phyloP scores from a whole-genome alignment of 2,329 filamentous ascomycete genomes.

The Parastagonospora avenae region DNA sequence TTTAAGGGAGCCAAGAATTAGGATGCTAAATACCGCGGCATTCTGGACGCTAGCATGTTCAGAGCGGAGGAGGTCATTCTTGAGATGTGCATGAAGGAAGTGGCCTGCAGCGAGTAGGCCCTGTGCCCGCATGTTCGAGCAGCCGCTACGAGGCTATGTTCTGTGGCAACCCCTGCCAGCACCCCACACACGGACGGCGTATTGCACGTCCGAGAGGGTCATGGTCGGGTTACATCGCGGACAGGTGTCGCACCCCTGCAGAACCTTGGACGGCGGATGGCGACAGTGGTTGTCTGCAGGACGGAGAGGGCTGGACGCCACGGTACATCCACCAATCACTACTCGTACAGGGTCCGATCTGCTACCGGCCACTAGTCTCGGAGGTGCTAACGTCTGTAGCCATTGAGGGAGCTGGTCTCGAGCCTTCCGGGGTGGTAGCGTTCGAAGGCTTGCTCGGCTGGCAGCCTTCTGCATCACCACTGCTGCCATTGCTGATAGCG shows the following conservation, averaged over 20 bases:
- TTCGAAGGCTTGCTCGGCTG: slow-evolving; percentile 32
- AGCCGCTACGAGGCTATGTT: slow-evolving; percentile 40
- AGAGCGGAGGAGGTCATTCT: slow-evolving; percentile 36
- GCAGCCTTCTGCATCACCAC: slow-evolving; percentile 31
- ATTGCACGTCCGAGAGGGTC: slow-evolving; percentile 34
- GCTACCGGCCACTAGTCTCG: slow-evolving; percentile 42
- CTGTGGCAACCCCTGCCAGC: slow-evolving; percentile 40
- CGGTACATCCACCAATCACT: slow-evolving; percentile 33
- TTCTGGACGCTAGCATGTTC: slow-evolving; percentile 39
- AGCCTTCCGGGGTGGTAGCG: slow-evolving; percentile 20
- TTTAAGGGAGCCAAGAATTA: slow-evolving; percentile 36
- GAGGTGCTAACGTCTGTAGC: slow-evolving; percentile 34
- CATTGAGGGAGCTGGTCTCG: slow-evolving; percentile 31
- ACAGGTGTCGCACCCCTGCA: slow-evolving; percentile 28
- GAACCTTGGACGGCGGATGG: slow-evolving; percentile 31
- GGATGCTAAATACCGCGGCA: slow-evolving; percentile 42
- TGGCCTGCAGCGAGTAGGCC: slow-evolving; percentile 37
- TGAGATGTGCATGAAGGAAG: slow-evolving; percentile 37
- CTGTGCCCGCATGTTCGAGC: slow-evolving; percentile 42
- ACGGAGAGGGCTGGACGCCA: slow-evolving; percentile 44
- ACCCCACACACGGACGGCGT: slow-evolving; percentile 44
- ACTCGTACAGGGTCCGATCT: slow-evolving; percentile 28
- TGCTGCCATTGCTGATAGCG: slow-evolving; percentile 31
- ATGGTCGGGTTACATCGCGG: slow-evolving; percentile 47
- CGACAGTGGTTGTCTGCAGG: slow-evolving; percentile 37